phyloP scores from a whole-genome alignment of 2,329 filamentous ascomycete species.

The Rachicladosporium sp. region DNA sequence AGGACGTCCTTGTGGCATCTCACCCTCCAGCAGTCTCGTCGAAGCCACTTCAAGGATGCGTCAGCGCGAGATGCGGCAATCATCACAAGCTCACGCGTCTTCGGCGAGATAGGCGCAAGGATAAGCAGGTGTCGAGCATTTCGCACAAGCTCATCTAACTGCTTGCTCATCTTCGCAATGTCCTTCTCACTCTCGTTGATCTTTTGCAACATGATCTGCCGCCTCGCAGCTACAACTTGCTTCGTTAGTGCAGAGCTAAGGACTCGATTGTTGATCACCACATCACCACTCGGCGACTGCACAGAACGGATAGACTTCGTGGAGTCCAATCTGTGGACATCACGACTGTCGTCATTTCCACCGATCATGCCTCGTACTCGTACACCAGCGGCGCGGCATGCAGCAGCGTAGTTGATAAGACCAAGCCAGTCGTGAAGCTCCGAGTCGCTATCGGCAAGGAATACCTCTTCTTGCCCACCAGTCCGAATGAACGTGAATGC shows the following conservation, averaged over 20 bases:
- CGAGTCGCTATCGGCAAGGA: slow-evolving; percentile 77
- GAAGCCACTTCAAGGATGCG: slow-evolving; percentile 84
- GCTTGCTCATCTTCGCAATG: slow-evolving; percentile 57
- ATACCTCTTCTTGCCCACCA: slow-evolving; percentile 75
- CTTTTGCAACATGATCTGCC: slow-evolving; percentile 70
- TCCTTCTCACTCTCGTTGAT: slow-evolving; percentile 75
- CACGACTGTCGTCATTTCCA: slow-evolving; percentile 62
- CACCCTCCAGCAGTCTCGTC: slow-evolving; percentile 84
- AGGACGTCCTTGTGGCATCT: slow-evolving; percentile 86
- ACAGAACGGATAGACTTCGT: slow-evolving; percentile 56
- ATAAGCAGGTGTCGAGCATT: slow-evolving; percentile 86
- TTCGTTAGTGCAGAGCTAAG: slow-evolving; percentile 54
- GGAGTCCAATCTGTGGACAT: slow-evolving; percentile 58
- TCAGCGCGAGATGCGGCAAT: slow-evolving; percentile 72
- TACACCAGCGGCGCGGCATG: slow-evolving; percentile 83
- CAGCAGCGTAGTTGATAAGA: slow-evolving; percentile 90
- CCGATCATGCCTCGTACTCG: slow-evolving; percentile 80
- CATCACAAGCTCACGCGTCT: slow-evolving; percentile 77
- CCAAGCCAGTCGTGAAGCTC: slow-evolving; percentile 96
- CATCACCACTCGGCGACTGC: slow-evolving; percentile 30
- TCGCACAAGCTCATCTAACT: slow-evolving; percentile 69
- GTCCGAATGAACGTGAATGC: slow-evolving; percentile 85
- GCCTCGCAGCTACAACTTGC: slow-evolving; percentile 71
- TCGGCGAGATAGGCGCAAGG: slow-evolving; percentile 79
- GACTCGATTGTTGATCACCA: slow-evolving; percentile 14